Evolutionary conservation across 1,284 basidiomycete species (phyloP).

Genomic region (Ustilago cynodontis): DNA sequence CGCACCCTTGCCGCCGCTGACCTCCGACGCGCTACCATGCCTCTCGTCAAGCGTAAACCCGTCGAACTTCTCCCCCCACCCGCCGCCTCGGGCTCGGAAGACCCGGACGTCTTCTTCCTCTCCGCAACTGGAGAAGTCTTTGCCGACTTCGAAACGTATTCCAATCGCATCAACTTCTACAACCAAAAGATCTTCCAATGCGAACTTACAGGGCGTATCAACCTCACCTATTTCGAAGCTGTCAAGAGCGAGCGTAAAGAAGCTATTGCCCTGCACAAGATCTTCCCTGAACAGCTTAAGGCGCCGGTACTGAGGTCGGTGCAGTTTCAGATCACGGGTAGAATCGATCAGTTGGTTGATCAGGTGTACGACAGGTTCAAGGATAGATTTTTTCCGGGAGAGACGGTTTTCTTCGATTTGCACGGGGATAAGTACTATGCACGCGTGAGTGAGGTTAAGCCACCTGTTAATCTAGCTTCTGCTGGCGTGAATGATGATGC

Average conservation of each 20-base stretch:
- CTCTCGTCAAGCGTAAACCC: constrained; percentile 64
- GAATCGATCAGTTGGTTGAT: constrained; percentile 93
- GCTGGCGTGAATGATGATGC: background rate
- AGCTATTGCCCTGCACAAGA: constrained; percentile 84
- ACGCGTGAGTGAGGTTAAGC: constrained; percentile 79
- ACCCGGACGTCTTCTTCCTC: constrained; percentile 66
- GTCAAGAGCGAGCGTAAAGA: constrained; percentile 90
- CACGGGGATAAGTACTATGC: constrained; percentile 77
- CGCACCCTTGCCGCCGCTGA: constrained; percentile 2
- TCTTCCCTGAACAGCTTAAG: constrained; percentile 93
- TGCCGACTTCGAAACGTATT: constrained; percentile 75
- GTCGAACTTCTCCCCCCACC: constrained; percentile 62
- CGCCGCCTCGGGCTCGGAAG: constrained; percentile 47
- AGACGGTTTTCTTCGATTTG: constrained; percentile 72
- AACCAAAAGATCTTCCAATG: constrained; percentile 91
- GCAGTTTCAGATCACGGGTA: constrained; percentile 91
- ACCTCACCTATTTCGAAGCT: constrained; percentile 93
- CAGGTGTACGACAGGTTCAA: constrained; percentile 94
- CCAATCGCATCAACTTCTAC: constrained; percentile 91
- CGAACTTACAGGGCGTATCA: constrained; percentile 92
- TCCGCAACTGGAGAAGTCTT: constrained; percentile 67
- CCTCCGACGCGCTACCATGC: constrained; percentile 42
- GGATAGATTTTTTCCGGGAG: constrained; percentile 89
- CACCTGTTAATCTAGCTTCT: constrained; percentile 72
- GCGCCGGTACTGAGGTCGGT: constrained; percentile 88